Base-by-base conservation (phyloP, 108 stramenopile genomes). In the Skeletonema menzelii region DNA sequence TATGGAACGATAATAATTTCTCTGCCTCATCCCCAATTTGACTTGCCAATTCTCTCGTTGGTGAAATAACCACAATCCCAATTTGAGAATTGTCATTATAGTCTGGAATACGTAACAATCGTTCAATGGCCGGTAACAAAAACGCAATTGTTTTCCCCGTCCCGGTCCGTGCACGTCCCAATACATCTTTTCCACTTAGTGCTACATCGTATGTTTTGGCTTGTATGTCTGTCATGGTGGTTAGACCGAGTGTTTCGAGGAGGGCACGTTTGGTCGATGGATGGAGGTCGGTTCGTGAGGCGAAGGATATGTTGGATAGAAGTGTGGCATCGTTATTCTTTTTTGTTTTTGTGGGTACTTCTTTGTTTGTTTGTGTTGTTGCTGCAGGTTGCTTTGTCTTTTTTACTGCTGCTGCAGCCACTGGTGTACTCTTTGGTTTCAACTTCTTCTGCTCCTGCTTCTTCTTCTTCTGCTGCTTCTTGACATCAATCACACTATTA, bases 11-110 rank as follows among this genome's bases (percentile, higher is more conserved):
- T 17, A 78, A 40, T 40, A 91, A 35, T n/a, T 80, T 71, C 59
- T 85, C 76, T 31, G 89, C 93, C 85, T 97, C 91, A 22, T 82
- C 78, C 8, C 67, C 72, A 56, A 97, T 98, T 82, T 99, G 98
- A 38, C 77, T 76, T 10, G 97, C 98, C 40, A 99, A 82, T 76
- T 99, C 97, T 34, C 97, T 78, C 19, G 98, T 97, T 7, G 98
- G 98, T 11, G 93, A 92, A 24, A 99, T 65, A 32, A 97, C 76
- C n/a, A 98, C 80, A n/a, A 86, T 79, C 2, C 85, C 85, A 67
- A 96, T 79, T 20, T 71, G 47, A 8, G 26, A 56, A 20, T 24
- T 53, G 31, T 46, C 19, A 20, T 53, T 46, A 40, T 71, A 62
- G 0, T 14, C 44, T 5, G 47, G 32, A 15, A 19, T 35, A 19